Evolutionary conservation across 495 filamentous ascomycete species (phyloP).

Genomic region (Aspergillus asperescens): DNA sequence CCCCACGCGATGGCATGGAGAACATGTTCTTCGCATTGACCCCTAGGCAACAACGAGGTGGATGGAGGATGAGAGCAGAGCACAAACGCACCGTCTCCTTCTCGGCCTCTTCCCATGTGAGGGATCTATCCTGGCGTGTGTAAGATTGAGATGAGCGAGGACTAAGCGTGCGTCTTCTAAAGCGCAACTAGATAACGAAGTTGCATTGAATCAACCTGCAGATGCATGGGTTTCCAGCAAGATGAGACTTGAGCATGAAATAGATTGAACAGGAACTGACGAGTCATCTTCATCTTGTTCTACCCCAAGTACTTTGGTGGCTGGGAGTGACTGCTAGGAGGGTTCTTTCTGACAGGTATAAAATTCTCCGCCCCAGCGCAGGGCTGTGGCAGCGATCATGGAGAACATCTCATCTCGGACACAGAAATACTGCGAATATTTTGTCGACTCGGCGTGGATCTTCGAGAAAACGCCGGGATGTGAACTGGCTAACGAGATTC

Average conservation of each 20-base stretch:
- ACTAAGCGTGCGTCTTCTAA: background rate
- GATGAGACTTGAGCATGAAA: background rate
- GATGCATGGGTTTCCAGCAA: background rate
- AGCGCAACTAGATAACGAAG: background rate
- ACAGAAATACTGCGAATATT: too few species aligned
- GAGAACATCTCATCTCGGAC: too few species aligned
- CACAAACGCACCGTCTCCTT: too few species aligned
- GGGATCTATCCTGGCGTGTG: too few species aligned
- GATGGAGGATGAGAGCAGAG: background rate
- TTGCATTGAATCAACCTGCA: background rate
- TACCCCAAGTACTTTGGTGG: background rate
- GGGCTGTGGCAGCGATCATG: background rate
- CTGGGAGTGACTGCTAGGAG: background rate
- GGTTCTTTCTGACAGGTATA: slow-evolving; percentile 1
- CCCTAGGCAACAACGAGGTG: background rate
- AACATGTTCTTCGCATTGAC: background rate
- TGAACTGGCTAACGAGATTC: background rate
- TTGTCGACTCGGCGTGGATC: background rate
- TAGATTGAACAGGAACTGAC: background rate
- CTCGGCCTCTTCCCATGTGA: too few species aligned
- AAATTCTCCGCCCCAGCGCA: background rate
- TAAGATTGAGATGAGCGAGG: background rate
- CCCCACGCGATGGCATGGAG: background rate
- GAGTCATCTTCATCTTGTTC: background rate
- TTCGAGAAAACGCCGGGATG: background rate